phyloP scores from a whole-genome alignment of 345 rosid genomes.

The Alliaria petiolata region DNA sequence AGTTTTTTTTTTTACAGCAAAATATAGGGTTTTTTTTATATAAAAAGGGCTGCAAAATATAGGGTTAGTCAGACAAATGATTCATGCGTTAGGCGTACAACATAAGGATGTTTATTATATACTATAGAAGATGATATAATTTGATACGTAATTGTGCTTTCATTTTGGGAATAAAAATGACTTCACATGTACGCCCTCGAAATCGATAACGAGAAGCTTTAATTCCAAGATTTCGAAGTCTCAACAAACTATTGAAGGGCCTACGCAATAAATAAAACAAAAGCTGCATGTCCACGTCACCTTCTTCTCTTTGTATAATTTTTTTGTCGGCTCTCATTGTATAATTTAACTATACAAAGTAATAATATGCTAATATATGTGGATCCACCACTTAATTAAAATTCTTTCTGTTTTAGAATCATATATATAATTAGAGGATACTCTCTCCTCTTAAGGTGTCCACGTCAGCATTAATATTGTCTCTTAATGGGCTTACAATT shows the following conservation, averaged over 20 bases:
- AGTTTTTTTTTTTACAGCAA: too few relatives aligned
- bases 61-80: too few relatives aligned
- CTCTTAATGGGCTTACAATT: too few relatives aligned
- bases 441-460: too few relatives aligned
- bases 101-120: background rate
- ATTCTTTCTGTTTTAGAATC: background rate
- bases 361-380: background rate
- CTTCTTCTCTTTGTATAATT: too few relatives aligned
- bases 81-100: background rate
- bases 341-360: background rate
- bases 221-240: slow-evolving; percentile 16
- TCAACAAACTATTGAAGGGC: slow-evolving; percentile 21
- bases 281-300: slow-evolving; percentile 21
- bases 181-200: slow-evolving; percentile 26
- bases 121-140: background rate
- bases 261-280: slow-evolving; percentile 15
- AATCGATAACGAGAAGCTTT: slow-evolving; percentile 28
- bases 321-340: too few relatives aligned
- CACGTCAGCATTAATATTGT: too few relatives aligned
- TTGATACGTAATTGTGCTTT: background rate
- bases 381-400: slow-evolving; percentile 13
- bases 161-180: slow-evolving; percentile 11
- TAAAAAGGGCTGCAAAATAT: too few relatives aligned
- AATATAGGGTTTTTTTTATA: too few relatives aligned
- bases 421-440: too few relatives aligned